A percentile compares a stretch with the other conserved stretches of the same genome.
phyloP scores from a whole-genome alignment of 345 rosid species.

The Boechera divaricarpa region DNA sequence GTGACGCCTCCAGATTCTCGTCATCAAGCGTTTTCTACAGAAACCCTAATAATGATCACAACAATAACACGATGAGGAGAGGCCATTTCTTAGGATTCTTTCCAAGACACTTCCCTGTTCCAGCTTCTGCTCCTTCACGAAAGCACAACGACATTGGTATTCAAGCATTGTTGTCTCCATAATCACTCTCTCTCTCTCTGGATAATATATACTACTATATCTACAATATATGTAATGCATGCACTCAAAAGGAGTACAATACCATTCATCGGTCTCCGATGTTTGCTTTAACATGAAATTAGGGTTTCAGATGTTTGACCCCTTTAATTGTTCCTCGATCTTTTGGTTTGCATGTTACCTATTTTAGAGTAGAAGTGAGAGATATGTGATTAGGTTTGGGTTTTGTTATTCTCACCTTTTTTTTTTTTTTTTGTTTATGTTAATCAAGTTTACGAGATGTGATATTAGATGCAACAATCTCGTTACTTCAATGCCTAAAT shows the following conservation, averaged over 20 bases:
- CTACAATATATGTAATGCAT: conserved; percentile 24
- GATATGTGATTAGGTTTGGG: conserved; percentile 34
- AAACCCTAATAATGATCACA: conserved; percentile 49
- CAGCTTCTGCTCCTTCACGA: conserved; percentile 91
- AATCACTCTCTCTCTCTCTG: conserved; percentile 50
- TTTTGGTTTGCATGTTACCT: conserved; percentile 36
- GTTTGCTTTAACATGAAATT: conserved; percentile 37
- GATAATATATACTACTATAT: not conserved
- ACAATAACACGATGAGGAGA: conserved; percentile 33
- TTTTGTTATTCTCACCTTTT: conserved; percentile 17
- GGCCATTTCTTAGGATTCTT: conserved; percentile 76
- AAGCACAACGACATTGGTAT: conserved; percentile 84
- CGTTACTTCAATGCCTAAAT: conserved; percentile 13
- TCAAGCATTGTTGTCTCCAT: conserved; percentile 57
- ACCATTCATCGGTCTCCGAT: conserved; percentile 24
- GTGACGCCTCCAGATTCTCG: conserved; percentile 58
- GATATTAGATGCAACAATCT: conserved; percentile 31
- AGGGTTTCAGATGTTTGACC: conserved; percentile 40
- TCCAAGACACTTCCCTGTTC: conserved; percentile 83
- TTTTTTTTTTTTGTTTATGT: conserved; percentile 11
- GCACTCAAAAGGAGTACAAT: not conserved
- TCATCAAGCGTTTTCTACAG: conserved; percentile 49
- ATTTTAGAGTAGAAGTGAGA: conserved; percentile 24
- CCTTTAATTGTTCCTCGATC: conserved; percentile 35
- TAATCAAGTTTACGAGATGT: conserved; percentile 17